A percentile compares a stretch with the other conserved stretches of the same genome.
These are phyloP conservation scores for Torulaspora franciscae DNA, from an alignment of 805 yeast genomes.

Conservation along the genomic window DNA sequence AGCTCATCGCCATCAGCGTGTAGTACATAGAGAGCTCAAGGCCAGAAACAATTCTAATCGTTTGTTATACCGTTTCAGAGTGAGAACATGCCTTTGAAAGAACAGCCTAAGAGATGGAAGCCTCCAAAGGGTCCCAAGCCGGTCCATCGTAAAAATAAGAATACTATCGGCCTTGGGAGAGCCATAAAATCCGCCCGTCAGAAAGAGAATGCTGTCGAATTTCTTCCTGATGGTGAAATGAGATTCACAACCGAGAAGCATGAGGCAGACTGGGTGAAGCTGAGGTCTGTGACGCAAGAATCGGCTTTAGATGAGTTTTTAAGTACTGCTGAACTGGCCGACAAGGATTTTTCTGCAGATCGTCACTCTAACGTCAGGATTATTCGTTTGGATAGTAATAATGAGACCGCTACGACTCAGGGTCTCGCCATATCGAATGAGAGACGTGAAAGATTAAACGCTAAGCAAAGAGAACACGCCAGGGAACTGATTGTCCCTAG, in stretches of 20 bases:
- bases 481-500: slow-evolving; percentile 80
- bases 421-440: slow-evolving; percentile 61
- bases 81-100: slow-evolving; percentile 39
- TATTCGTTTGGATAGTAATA: slow-evolving; percentile 57
- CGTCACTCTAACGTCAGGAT: slow-evolving; percentile 76
- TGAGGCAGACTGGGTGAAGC: slow-evolving; percentile 83
- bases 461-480: slow-evolving; percentile 63
- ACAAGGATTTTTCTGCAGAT: slow-evolving; percentile 93
- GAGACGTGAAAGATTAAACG: slow-evolving; percentile 56
- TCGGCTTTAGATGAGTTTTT: slow-evolving; percentile 89
- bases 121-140: slow-evolving; percentile 93
- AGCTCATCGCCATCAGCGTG: slow-evolving; percentile 12
- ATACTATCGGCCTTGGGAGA: slow-evolving; percentile 80
- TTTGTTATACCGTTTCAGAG: background rate
- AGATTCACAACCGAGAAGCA: slow-evolving; percentile 80
- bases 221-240: slow-evolving; percentile 80
- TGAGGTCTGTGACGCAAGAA: slow-evolving; percentile 93
- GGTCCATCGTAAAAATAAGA: slow-evolving; percentile 75
- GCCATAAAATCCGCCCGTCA: slow-evolving; percentile 70
- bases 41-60: background rate
- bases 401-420: slow-evolving; percentile 42
- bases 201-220: slow-evolving; percentile 62
- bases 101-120: slow-evolving; percentile 68
- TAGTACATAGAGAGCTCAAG: background rate
- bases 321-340: slow-evolving; percentile 92